Evolutionary conservation across 352 stramenopile genomes (phyloP), one percentile per base, ranked within the genome.

Genomic region (Thraustochytrium sp.): DNA sequence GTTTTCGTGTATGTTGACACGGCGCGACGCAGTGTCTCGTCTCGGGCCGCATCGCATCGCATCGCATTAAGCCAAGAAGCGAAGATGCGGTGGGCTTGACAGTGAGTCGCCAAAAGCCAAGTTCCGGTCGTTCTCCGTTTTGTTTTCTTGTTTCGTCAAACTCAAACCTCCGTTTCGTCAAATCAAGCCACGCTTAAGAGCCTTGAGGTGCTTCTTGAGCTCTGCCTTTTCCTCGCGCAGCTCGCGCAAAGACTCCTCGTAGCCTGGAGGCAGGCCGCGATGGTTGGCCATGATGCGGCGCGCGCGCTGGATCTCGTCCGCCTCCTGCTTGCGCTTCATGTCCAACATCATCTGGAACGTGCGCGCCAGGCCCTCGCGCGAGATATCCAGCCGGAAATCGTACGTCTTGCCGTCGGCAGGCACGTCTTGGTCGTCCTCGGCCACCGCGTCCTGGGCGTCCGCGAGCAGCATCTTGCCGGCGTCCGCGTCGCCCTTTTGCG

Each of bases 261-360:
- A 53, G 18, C 26, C 44, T 11, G 31, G 18, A 23, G 4, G 62
- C 23, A n/a, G n/a, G 68, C 18, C 34, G 68, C 46, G 46, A 40
- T 13, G 5, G 11, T 21, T 11, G 5, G 26, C 5, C 5, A 34
- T 18, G 3, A 65, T 61, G 37, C n/a, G 48, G 11, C 62, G 62
- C 29, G 53, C 53, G 26, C 34, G 34, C 11, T 34, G 21, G 13
- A 55, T 80, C 29, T 46, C 31, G 18, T 46, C 23, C 16, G 16
- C 29, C 38, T 80, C 68, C 31, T 80, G 31, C 68, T 36, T 72
- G 31, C 68, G 68, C 53, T 80, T 80, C 53, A 53, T 51, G n/a
- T 72, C 34, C 8, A 80, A n/a, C 68, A 80, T 80, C 68, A 80
- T 80, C 9, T 44, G n/a, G 9, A 80, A 38, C 34, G 68, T 80